Evolutionary conservation across 164 flowering plant genomes (phyloP), one percentile per base, ranked within the genome.

Genomic region (Houttuynia cordata): DNA sequence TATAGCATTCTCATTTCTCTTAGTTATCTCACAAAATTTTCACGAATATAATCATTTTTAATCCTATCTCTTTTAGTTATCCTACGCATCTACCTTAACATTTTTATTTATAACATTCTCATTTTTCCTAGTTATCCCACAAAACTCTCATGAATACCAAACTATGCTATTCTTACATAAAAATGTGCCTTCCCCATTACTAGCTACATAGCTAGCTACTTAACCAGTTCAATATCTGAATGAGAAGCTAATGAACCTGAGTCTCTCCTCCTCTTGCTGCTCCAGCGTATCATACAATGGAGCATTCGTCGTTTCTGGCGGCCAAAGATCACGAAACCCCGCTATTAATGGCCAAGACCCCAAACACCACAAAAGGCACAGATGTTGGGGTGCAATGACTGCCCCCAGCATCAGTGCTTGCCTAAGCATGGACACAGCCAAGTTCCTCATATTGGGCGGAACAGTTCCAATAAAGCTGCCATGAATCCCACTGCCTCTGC

Each of bases 381-480:
- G 79, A 66, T 0, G 81, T n/a, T n/a, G 75, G 56, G 91, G 91
- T 0, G 86, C 68, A 1, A 81, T 19, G 0, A 84, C 75, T 24
- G 82, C 91, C 10, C 91, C 91, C 50, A 79, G 39, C 83, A 83
- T 79, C 67, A 76, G 52, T 0, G 83, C 76, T 60, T 81, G 88
- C 0, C 82, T 74, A 66, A 83, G 37, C 70, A 80, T 22, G 0
- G 86, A 80, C 40, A 81, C 80, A 0, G 83, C 79, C n/a, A 78
- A 72, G 69, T 83, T 83, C 53, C 92, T 76, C 54, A 80, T 81
- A 52, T 77, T 81, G 1, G 85, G 83, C 0, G 88, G 88, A 57
- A 86, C 83, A 24, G 75, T 72, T n/a, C n/a, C n/a, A n/a, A n/a
- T 25, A 86, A 80, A 64, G 76, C 81, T n/a, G 79, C 83, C 85